Conservation (phyloP, 2,329 filamentous ascomycete species). For the Bipolaris oryzae region DNA sequence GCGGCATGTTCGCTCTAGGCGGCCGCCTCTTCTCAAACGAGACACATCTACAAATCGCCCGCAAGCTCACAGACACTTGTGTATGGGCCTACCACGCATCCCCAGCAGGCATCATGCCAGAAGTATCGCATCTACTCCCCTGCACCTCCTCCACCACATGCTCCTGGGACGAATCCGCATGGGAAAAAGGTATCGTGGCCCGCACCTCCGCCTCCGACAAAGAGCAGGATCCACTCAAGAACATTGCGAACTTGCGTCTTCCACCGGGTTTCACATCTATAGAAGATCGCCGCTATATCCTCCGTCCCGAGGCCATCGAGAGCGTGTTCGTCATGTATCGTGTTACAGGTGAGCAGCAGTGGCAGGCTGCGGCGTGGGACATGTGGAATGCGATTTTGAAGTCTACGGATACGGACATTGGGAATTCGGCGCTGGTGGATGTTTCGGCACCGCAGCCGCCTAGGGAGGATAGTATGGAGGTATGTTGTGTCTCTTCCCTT, state of each 20-base stretch:
- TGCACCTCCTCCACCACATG: constrained; percentile 55
- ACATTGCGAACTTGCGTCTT: constrained; percentile 50
- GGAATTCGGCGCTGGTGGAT: constrained; percentile 54
- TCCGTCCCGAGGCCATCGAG: constrained; percentile 64
- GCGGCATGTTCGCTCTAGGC: constrained; percentile 67
- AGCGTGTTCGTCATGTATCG: constrained; percentile 67
- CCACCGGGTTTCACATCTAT: constrained; percentile 54
- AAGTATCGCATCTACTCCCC: constrained; percentile 60
- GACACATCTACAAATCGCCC: constrained; percentile 61
- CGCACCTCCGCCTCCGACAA: constrained; percentile 26
- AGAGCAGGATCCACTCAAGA: constrained; percentile 41
- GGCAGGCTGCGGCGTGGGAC: constrained; percentile 56
- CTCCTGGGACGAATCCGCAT: constrained; percentile 60
- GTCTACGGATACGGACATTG: constrained; percentile 52
- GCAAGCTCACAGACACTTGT: constrained; percentile 64
- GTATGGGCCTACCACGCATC: constrained; percentile 67
- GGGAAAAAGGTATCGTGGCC: constrained; percentile 51
- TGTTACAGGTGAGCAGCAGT: constrained; percentile 60
- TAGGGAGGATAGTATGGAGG: constrained; percentile 54
- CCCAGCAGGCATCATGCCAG: constrained; percentile 66
- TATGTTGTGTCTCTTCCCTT: constrained; percentile 17
- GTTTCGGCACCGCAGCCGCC: constrained; percentile 48
- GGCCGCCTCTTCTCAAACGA: constrained; percentile 62
- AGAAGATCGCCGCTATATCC: constrained; percentile 54
- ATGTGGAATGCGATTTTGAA: constrained; percentile 57